Evolutionary conservation across 225 moss, liverwort and hornwort species (phyloP).

Genomic region (Physcomitrium patens): DNA sequence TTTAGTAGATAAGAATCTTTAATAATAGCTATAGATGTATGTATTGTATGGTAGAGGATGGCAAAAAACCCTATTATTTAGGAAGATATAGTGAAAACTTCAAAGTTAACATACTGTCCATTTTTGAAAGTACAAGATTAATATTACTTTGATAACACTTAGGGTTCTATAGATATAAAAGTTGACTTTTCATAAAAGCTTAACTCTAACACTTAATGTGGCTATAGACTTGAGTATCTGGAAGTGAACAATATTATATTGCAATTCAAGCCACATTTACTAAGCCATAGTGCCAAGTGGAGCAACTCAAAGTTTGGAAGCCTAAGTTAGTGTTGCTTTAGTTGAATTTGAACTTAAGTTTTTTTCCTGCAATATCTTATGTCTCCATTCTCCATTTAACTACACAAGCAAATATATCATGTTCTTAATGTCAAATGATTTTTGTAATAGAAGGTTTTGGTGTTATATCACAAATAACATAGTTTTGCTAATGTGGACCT

Average conservation of each 20-base stretch:
- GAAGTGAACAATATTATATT: conserved; percentile 59
- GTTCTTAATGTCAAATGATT: conserved; percentile 6
- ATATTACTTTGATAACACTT: conserved; percentile 59
- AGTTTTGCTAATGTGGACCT: conserved; percentile 10
- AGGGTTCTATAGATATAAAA: conserved; percentile 76
- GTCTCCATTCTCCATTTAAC: conserved; percentile 11
- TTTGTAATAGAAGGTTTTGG: conserved; percentile 14
- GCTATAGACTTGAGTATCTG: conserved; percentile 65
- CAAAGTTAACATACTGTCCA: conserved; percentile 64
- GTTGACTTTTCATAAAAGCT: conserved; percentile 68
- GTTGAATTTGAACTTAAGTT: conserved; percentile 8
- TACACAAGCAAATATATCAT: background rate
- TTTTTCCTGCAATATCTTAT: background rate
- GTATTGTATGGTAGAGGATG: conserved; percentile 81
- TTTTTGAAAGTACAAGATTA: conserved; percentile 59
- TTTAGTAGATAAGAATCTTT: conserved; percentile 34
- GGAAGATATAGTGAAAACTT: conserved; percentile 75
- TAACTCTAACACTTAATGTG: conserved; percentile 59
- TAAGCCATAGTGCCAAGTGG: conserved; percentile 72
- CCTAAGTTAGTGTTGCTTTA: conserved; percentile 36
- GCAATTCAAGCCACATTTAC: conserved; percentile 80
- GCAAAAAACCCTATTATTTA: conserved; percentile 66
- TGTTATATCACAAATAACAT: background rate
- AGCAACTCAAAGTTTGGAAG: conserved; percentile 57
- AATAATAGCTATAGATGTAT: conserved; percentile 81